Base-by-base conservation (phyloP, 768 basidiomycete species). In the Hygrophorus pudorinus region DNA sequence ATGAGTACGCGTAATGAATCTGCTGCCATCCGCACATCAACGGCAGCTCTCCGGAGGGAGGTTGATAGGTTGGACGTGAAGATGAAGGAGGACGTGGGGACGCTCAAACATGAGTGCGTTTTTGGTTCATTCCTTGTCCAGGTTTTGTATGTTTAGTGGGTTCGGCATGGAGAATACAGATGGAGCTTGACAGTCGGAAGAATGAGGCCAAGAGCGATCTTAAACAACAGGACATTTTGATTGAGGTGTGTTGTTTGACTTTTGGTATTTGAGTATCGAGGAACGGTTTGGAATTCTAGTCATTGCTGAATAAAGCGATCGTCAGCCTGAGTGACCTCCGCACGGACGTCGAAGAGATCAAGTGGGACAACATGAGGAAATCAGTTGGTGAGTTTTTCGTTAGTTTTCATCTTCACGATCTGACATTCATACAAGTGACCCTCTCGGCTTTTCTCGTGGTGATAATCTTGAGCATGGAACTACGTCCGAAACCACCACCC, bases 111-210 rank as follows among this genome's bases (percentile, higher is more conserved):
- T 56, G 93, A 98, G 92, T 94, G 52, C 44, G 84, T 76, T 37
- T 34, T 31, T 27, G 17, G 17, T 20, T 7, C 35, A 32, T 47
- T 31, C 32, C 21, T 44, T 41, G 35, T 20, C 5, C 13, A 16
- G 42, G 10, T 29, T 46, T 38, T 42, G 38, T 34, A 52, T 36
- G 47, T 41, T 31, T 12, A 21, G 20, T 27, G 30, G 2, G 21
- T 29, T 31, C 14, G 9, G 17, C 33, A 13, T 38, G 11, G 41
- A 96, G 92, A 56, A 88, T 93, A 41, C 92, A 97, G 62, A 91
- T 98, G 81, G 96, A 99, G 45, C 71, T 97, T 48, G 90, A 94
- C 55, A 91, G 81, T 49, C 74, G 94, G 46, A 97, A 92, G 68
- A 89, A 85, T 51, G 96, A 98, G 59, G 76, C 81, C 11, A 84